These are phyloP conservation scores for Quercus glauca DNA, from an alignment of 306 rosid species.

Conservation along the genomic window DNA sequence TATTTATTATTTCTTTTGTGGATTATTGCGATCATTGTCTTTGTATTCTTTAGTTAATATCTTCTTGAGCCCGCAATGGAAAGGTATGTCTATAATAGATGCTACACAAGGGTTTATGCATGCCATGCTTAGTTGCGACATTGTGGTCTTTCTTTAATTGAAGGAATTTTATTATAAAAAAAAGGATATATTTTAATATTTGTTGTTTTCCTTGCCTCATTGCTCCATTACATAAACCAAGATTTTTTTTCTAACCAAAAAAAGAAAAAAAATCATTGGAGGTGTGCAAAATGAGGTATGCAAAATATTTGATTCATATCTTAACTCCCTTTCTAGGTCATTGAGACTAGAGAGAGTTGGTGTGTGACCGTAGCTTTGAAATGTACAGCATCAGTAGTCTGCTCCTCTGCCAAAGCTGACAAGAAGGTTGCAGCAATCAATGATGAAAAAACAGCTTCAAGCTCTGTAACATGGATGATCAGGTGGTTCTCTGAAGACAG, in stretches of 20 bases:
- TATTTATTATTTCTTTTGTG: background rate
- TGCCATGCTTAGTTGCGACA: background rate
- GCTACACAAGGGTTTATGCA: background rate
- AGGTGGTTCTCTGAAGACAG: conserved; percentile 64
- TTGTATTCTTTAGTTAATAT: background rate
- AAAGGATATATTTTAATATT: too few relatives aligned
- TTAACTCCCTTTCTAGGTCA: conserved; percentile 43
- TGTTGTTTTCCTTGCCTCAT: background rate
- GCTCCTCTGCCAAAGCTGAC: conserved; percentile 29
- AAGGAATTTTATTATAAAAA: too few relatives aligned
- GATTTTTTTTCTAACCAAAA: background rate
- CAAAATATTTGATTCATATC: background rate
- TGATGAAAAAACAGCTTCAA: conserved; percentile 27
- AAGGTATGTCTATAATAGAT: background rate
- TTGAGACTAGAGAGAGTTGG: conserved; percentile 42
- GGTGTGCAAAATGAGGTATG: background rate
- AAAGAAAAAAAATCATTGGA: background rate
- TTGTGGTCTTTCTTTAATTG: too few relatives aligned
- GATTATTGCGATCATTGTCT: background rate
- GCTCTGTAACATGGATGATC: conserved; percentile 57
- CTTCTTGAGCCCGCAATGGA: background rate
- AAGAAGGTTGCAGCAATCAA: conserved; percentile 16
- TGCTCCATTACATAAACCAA: background rate
- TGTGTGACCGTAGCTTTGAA: conserved; percentile 54
- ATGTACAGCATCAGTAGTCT: conserved; percentile 34